Evolutionary conservation across 2,329 filamentous ascomycete species (phyloP).

Genomic region (Fusarium sp.): DNA sequence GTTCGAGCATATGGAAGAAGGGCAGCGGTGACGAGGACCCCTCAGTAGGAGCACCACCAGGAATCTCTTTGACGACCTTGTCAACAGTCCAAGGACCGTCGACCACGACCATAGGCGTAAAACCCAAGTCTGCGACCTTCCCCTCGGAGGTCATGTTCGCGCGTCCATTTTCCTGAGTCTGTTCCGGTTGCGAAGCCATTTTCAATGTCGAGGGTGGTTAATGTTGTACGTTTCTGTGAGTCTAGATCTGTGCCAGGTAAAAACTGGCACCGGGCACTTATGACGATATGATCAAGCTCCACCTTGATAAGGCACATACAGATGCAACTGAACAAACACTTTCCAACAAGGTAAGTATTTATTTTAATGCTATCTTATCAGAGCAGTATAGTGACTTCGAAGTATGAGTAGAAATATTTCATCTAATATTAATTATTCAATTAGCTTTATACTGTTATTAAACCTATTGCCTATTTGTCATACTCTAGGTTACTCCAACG

Average conservation of each 20-base stretch:
- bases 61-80: slow-evolving; percentile 75
- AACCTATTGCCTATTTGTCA: too few relatives aligned
- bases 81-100: slow-evolving; percentile 67
- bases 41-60: slow-evolving; percentile 66
- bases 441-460: too few relatives aligned
- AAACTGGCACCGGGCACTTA: too few relatives aligned
- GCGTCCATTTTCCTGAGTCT: slow-evolving; percentile 36
- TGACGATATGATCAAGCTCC: too few relatives aligned
- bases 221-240: slow-evolving; percentile 14
- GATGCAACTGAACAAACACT: too few relatives aligned
- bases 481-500: too few relatives aligned
- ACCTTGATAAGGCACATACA: too few relatives aligned
- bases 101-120: slow-evolving; percentile 56
- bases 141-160: slow-evolving; percentile 37
- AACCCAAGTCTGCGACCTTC: slow-evolving; percentile 51
- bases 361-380: too few relatives aligned
- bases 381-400: too few relatives aligned
- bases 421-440: too few relatives aligned
- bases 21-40: slow-evolving; percentile 80
- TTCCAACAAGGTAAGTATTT: too few relatives aligned
- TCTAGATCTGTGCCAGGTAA: neutral
- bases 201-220: slow-evolving; percentile 18
- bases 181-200: slow-evolving; percentile 51
- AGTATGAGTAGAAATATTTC: too few relatives aligned
- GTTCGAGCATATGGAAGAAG: slow-evolving; percentile 95